Conservation (phyloP, 2,329 filamentous ascomycete genomes). For the Colletotrichum graminicola region DNA sequence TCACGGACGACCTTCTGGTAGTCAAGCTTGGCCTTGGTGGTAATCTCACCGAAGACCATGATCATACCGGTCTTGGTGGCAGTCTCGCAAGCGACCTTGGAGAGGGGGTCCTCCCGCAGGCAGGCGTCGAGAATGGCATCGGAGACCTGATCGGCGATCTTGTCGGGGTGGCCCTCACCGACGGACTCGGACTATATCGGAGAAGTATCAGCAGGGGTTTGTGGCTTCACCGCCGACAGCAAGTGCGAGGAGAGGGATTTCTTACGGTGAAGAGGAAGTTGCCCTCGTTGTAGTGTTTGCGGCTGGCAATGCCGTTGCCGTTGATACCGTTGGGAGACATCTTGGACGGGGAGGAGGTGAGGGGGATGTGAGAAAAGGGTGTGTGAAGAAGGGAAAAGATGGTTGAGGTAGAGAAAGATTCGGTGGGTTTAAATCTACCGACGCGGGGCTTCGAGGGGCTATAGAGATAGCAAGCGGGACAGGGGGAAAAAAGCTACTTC, state of each 20-base stretch:
- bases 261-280: conserved; percentile 87
- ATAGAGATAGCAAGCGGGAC: conserved; percentile 42
- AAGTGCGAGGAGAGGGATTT: background rate
- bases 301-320: conserved; percentile 53
- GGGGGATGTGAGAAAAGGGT: conserved; percentile 39
- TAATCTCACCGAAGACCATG: conserved; percentile 99
- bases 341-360: conserved; percentile 55
- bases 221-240: conserved; percentile 3
- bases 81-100: conserved; percentile 99
- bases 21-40: conserved; percentile 94
- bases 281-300: conserved; percentile 69
- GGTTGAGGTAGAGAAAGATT: conserved; percentile 47
- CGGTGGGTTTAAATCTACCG: conserved; percentile 34
- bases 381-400: conserved; percentile 44
- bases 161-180: conserved; percentile 92
- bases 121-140: conserved; percentile 99
- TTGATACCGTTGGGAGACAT: conserved; percentile 69
- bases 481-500: conserved; percentile 24
- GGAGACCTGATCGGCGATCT: conserved; percentile 98
- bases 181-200: conserved; percentile 81
- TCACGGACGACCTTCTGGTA: conserved; percentile 98
- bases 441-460: conserved; percentile 48
- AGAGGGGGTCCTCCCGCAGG: conserved; percentile 92
- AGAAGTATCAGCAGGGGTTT: conserved; percentile 41
- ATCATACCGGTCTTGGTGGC: conserved; percentile 99